Percentiles rank a stretch among this genome's conserved stretches.
Evolutionary conservation across 208 protist genomes (phyloP).

Genomic region (Acanthamoeba royreba): DNA sequence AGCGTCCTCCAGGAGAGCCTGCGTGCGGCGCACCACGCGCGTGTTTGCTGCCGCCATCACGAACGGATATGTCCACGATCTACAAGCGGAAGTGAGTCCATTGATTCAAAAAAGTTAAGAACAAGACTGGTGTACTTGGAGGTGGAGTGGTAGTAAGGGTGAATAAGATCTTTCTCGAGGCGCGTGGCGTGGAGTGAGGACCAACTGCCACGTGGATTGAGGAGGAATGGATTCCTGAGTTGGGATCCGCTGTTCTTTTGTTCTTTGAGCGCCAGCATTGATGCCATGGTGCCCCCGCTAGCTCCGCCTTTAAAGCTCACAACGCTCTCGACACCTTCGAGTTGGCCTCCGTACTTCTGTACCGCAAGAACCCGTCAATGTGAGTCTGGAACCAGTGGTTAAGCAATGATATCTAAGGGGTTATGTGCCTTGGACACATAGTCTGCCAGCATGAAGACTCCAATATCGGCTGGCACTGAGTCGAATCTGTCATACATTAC

Average conservation of each 20-base stretch:
- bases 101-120: neutral
- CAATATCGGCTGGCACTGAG: slow-evolving; percentile 64
- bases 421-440: neutral
- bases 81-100: neutral
- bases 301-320: neutral
- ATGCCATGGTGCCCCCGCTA: slow-evolving; percentile 9
- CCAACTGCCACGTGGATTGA: slow-evolving; percentile 8
- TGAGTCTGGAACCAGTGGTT: too few species aligned
- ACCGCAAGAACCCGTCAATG: too few species aligned
- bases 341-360: neutral
- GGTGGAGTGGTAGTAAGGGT: neutral
- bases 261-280: neutral
- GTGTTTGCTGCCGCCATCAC: slow-evolving; percentile 47
- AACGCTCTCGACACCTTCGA: neutral
- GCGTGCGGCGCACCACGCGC: slow-evolving; percentile 38
- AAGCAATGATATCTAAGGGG: too few species aligned
- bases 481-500: slow-evolving; percentile 64
- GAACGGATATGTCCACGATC: neutral
- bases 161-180: neutral
- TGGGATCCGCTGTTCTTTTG: neutral
- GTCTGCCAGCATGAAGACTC: neutral
- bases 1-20: neutral
- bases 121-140: neutral
- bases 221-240: neutral
- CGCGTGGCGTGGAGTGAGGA: neutral